Evolutionary conservation across 2,329 filamentous ascomycete species (phyloP).

Genomic region (Byssoonygena ceratinophila): DNA sequence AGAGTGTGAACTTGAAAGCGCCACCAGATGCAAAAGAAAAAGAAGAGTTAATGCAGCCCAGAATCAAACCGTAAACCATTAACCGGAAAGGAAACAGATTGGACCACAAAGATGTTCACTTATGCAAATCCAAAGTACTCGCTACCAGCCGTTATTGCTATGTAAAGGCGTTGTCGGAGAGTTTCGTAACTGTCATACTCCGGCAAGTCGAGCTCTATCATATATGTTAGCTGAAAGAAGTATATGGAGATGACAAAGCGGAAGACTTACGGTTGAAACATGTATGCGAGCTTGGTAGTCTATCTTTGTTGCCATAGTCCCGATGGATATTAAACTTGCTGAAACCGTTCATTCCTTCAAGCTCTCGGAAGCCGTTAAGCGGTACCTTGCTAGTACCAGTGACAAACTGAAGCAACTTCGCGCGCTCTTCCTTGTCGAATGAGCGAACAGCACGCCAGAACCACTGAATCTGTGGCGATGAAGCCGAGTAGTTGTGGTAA

Average conservation of each 20-base stretch:
- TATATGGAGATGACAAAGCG: background rate
- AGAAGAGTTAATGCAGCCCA: conserved; percentile 14
- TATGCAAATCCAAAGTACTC: conserved; percentile 97
- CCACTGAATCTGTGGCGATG: conserved; percentile 96
- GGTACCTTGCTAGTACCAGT: conserved; percentile 97
- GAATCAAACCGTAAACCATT: conserved; percentile 13
- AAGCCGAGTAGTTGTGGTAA: conserved; percentile 93
- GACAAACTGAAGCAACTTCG: conserved; percentile 94
- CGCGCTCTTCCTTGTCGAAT: conserved; percentile 97
- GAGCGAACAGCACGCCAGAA: conserved; percentile 97
- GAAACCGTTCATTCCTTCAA: conserved; percentile 98
- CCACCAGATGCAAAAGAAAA: conserved; percentile 16
- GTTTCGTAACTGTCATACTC: conserved; percentile 96
- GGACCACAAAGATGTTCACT: conserved; percentile 16
- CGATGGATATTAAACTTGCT: conserved; percentile 98
- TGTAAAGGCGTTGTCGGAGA: conserved; percentile 77
- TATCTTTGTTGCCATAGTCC: conserved; percentile 92
- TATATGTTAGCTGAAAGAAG: conserved; percentile 26
- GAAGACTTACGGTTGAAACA: conserved; percentile 91
- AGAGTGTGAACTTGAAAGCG: conserved; percentile 13
- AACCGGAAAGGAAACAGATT: background rate
- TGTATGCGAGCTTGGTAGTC: conserved; percentile 90
- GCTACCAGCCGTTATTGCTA: conserved; percentile 93
- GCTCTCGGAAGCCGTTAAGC: conserved; percentile 95
- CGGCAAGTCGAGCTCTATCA: conserved; percentile 82